Evolutionary conservation across 495 filamentous ascomycete genomes (phyloP).

Genomic region (Alectoria sarmentosa): DNA sequence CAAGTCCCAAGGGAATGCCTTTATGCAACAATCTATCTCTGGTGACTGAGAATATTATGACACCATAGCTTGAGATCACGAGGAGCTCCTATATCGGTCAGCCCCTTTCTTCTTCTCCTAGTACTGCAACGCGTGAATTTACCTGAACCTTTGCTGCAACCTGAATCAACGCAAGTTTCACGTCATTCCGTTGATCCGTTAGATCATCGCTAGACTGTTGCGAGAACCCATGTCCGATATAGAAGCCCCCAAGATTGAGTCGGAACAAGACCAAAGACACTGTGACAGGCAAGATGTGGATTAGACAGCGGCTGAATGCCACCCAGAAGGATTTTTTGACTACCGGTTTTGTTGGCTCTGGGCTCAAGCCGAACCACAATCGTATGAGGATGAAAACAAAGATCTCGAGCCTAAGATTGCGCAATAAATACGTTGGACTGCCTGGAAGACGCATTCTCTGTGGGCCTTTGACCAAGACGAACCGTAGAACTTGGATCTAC

Average conservation of each 20-base stretch:
- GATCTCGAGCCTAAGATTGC: not conserved
- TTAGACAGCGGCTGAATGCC: not conserved
- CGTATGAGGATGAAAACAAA: not conserved
- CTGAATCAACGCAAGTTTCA: conserved; percentile 19
- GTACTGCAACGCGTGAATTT: not conserved
- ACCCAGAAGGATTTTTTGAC: not conserved
- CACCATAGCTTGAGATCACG: conserved; percentile 7
- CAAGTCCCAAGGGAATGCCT: conserved; percentile 14
- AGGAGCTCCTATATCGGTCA: conserved; percentile 14
- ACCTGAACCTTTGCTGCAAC: conserved; percentile 18
- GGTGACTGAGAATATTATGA: not conserved
- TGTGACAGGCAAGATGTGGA: conserved; percentile 14
- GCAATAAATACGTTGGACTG: not conserved
- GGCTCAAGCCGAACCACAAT: not conserved
- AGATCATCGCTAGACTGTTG: not conserved
- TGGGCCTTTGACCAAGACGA: not conserved
- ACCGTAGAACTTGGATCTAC: not conserved
- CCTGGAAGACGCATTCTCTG: not conserved
- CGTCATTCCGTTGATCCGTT: conserved; percentile 1
- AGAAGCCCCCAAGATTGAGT: conserved; percentile 12
- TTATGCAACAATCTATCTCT: conserved; percentile 5
- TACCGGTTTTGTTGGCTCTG: not conserved
- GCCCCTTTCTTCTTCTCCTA: not conserved
- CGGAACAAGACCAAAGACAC: conserved; percentile 9
- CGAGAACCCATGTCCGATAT: conserved; percentile 5